Conservation (phyloP, 2,329 filamentous ascomycete genomes). For the Plenodomus tracheiphilus region DNA sequence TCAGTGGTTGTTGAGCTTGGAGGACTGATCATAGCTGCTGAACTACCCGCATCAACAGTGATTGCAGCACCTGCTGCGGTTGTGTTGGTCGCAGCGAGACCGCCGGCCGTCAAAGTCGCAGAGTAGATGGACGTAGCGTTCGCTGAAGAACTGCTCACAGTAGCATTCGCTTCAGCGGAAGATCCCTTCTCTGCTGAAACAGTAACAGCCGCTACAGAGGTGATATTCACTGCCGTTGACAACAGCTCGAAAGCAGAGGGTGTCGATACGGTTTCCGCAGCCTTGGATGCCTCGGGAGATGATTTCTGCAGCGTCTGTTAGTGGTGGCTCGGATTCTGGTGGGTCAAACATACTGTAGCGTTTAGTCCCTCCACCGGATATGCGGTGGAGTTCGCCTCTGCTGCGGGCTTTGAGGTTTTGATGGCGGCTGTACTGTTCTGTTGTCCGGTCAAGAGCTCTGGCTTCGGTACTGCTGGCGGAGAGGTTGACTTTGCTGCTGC, state of each 20-base stretch:
- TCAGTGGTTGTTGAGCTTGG: neutral
- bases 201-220: constrained; percentile 6
- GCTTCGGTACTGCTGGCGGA: neutral
- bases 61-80: constrained; percentile 18
- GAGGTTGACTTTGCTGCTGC: constrained; percentile 4
- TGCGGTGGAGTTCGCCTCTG: constrained; percentile 9
- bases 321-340: neutral
- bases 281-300: neutral
- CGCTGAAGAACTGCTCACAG: constrained; percentile 10
- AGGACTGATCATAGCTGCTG: neutral
- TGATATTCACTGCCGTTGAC: neutral
- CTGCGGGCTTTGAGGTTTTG: neutral
- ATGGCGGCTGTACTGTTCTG: neutral
- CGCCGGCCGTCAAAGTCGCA: constrained; percentile 24
- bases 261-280: constrained; percentile 1
- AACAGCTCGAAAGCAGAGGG: neutral
- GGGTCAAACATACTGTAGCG: constrained; percentile 14
- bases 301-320: neutral
- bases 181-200: constrained; percentile 18
- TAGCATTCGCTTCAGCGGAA: constrained; percentile 10
- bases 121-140: constrained; percentile 19
- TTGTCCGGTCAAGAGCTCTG: neutral
- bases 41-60: constrained; percentile 19
- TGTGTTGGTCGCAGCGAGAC: constrained; percentile 23
- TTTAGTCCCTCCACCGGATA: constrained; percentile 7